Evolutionary conservation across 2,329 filamentous ascomycete species (phyloP).

Genomic region (Pestalotiopsis sp.): DNA sequence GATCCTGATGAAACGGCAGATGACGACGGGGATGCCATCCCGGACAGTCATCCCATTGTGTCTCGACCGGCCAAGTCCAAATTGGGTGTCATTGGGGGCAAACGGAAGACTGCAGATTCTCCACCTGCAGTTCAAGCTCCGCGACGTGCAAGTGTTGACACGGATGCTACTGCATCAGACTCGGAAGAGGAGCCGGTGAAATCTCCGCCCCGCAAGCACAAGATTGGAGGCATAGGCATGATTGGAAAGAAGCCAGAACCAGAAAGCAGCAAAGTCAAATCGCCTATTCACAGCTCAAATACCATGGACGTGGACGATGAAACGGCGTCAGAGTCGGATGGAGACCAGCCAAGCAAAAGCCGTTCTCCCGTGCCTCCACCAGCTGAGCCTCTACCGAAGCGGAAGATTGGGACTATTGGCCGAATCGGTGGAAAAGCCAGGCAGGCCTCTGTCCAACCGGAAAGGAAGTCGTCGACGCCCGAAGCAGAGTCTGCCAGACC

Average conservation of each 20-base stretch:
- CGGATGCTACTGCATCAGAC: constrained; percentile 32
- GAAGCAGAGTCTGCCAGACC: neutral
- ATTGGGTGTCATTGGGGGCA: constrained; percentile 23
- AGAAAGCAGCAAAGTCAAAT: neutral
- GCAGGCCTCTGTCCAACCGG: constrained; percentile 16
- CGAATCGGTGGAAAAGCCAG: constrained; percentile 13
- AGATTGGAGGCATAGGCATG: constrained; percentile 22
- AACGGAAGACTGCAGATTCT: constrained; percentile 15
- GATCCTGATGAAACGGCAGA: constrained; percentile 20
- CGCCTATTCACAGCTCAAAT: neutral
- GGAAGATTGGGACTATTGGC: constrained; percentile 13
- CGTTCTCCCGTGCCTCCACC: neutral
- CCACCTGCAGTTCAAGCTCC: constrained; percentile 23
- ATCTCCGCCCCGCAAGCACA: constrained; percentile 12
- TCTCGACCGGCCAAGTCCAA: constrained; percentile 16
- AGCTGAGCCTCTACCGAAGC: neutral
- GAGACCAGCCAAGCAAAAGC: constrained; percentile 6
- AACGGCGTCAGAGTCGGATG: constrained; percentile 18
- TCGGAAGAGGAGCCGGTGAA: constrained; percentile 26
- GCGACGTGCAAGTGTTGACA: constrained; percentile 15
- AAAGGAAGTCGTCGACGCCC: constrained; percentile 22
- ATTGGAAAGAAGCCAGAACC: constrained; percentile 25
- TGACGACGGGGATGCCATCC: constrained; percentile 21
- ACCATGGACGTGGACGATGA: constrained; percentile 4
- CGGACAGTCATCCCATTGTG: constrained; percentile 21